Evolutionary conservation across 2,329 filamentous ascomycete genomes (phyloP).

Genomic region (Neonectria neomacrospora): DNA sequence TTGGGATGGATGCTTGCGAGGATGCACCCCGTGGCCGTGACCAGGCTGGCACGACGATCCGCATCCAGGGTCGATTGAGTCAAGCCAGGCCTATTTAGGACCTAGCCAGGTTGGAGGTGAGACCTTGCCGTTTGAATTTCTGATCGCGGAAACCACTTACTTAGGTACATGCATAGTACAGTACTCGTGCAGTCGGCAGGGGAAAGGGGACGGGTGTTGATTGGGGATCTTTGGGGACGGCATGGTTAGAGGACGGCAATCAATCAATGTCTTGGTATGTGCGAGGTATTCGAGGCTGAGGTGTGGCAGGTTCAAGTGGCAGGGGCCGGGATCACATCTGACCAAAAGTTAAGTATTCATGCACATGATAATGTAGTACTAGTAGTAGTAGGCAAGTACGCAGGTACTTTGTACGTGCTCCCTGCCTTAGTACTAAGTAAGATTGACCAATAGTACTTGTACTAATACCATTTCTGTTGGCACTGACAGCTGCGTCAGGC

Average conservation of each 20-base stretch:
- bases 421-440: no score
- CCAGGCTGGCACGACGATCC: slow-evolving; percentile 9
- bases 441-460: no score
- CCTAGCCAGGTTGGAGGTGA: slow-evolving; percentile 15
- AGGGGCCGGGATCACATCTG: no score
- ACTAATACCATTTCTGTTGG: no score
- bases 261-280: not conserved
- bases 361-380: no score
- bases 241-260: slow-evolving; percentile 7
- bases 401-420: no score
- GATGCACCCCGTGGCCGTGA: slow-evolving; percentile 1
- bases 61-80: slow-evolving; percentile 12
- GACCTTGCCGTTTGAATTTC: not conserved
- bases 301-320: not conserved
- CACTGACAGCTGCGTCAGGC: no score
- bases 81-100: slow-evolving; percentile 6
- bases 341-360: no score
- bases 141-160: not conserved
- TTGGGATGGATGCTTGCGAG: slow-evolving; percentile 1
- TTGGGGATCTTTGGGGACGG: slow-evolving; percentile 4
- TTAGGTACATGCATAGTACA: not conserved
- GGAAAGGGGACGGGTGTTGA: not conserved
- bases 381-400: no score
- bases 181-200: not conserved
- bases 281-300: not conserved